Evolutionary conservation across 352 stramenopile species (phyloP).

Genomic region (Phytopythium ostracodes): DNA sequence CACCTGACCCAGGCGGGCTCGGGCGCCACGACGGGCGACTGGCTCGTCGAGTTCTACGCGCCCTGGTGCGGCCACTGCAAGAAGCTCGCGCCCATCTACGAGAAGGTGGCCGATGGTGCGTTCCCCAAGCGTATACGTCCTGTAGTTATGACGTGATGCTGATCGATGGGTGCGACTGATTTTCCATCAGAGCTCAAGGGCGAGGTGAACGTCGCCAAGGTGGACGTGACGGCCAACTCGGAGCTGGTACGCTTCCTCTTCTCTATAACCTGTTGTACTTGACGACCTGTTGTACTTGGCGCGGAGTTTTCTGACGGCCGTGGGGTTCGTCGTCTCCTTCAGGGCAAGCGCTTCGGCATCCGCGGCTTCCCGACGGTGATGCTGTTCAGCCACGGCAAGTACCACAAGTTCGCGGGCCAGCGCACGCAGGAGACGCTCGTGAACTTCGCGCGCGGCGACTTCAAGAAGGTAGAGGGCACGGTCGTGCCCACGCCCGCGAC

Average conservation of each 20-base stretch:
- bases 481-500: conserved; percentile 27
- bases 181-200: conserved; percentile 86
- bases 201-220: conserved; percentile 88
- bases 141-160: too few species aligned
- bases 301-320: background rate
- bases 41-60: conserved; percentile 84
- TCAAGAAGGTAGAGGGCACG: conserved; percentile 40
- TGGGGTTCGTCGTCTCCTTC: conserved; percentile 9
- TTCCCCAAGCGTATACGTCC: too few species aligned
- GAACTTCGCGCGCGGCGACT: conserved; percentile 58
- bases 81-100: conserved; percentile 68
- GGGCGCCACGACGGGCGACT: conserved; percentile 89
- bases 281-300: too few species aligned
- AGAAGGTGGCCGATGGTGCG: conserved; percentile 39
- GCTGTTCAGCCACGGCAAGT: conserved; percentile 70
- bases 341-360: conserved; percentile 80
- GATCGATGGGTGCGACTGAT: too few species aligned
- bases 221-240: conserved; percentile 80
- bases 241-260: conserved; percentile 27
- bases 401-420: conserved; percentile 70
- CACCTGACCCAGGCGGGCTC: conserved; percentile 87
- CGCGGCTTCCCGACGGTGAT: conserved; percentile 75
- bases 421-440: conserved; percentile 55
- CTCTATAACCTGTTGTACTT: too few species aligned
- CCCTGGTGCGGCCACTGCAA: conserved; percentile 83